These are phyloP conservation scores for Staphylotrichum longicolle DNA, from an alignment of 495 filamentous ascomycete genomes.

Conservation along the genomic window DNA sequence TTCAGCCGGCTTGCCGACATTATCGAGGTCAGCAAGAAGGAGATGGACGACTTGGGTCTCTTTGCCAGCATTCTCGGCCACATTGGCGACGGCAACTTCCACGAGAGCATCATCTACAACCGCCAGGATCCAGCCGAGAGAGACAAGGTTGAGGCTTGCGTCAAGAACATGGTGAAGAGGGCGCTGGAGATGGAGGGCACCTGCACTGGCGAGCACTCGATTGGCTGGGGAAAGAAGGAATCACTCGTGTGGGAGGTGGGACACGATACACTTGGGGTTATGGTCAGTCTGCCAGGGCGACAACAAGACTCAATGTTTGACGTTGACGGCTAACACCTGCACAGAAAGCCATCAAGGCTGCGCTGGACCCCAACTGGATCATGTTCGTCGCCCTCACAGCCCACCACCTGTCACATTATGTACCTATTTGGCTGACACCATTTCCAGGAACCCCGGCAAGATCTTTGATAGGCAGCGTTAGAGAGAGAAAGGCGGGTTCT, in stretches of 20 bases:
- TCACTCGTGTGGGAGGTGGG: constrained; percentile 81
- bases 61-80: constrained; percentile 84
- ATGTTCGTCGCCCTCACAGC: constrained; percentile 44
- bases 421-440: constrained; percentile 9
- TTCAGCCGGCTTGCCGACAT: constrained; percentile 84
- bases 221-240: constrained; percentile 86
- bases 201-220: constrained; percentile 86
- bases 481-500: not conserved
- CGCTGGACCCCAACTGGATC: constrained; percentile 87
- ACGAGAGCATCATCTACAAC: constrained; percentile 85
- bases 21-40: constrained; percentile 85
- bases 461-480: constrained; percentile 63
- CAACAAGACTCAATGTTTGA: not conserved
- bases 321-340: not conserved
- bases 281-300: constrained; percentile 45
- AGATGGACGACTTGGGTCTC: constrained; percentile 78
- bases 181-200: constrained; percentile 93
- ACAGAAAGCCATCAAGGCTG: constrained; percentile 69
- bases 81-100: constrained; percentile 90
- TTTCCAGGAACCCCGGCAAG: constrained; percentile 72
- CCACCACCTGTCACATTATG: no score
- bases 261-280: constrained; percentile 72
- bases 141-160: constrained; percentile 71
- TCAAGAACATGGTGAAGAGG: constrained; percentile 83
- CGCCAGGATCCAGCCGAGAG: constrained; percentile 61